These are phyloP conservation scores for Calonectria multiphialidica DNA, from an alignment of 2,329 filamentous ascomycete genomes.

Conservation along the genomic window DNA sequence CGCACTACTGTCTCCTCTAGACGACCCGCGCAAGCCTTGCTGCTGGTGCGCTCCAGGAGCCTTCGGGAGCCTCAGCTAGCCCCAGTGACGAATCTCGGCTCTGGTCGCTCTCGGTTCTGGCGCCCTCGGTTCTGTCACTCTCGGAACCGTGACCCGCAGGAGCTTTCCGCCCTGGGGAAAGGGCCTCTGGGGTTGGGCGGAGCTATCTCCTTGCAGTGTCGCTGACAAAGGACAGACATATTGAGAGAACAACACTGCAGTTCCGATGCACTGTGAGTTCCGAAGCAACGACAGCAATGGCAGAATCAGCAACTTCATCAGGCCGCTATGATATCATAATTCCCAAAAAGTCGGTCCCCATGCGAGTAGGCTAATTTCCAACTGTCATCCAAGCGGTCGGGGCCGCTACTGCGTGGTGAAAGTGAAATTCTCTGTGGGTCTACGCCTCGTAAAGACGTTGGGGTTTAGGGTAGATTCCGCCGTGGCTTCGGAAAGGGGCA, in stretches of 20 bases:
- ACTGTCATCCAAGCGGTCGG: constrained; percentile 13
- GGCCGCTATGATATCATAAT: not conserved
- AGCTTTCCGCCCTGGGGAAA: not conserved
- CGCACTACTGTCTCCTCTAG: not conserved
- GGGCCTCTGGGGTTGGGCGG: not conserved
- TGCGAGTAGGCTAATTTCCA: not conserved
- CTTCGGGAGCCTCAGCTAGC: not conserved
- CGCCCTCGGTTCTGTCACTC: not conserved
- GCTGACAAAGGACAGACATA: not conserved
- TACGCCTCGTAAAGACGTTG: not conserved
- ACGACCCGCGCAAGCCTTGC: not conserved
- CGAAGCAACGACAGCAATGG: not conserved
- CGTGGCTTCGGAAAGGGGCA: not conserved
- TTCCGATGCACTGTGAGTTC: not conserved
- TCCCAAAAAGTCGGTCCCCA: constrained; percentile 1
- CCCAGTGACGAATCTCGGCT: not conserved
- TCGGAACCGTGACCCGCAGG: not conserved
- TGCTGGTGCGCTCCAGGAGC: not conserved
- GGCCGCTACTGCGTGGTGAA: constrained; percentile 12
- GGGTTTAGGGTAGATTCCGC: not conserved
- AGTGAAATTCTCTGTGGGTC: constrained; percentile 13
- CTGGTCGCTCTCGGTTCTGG: not conserved
- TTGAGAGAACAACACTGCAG: not conserved
- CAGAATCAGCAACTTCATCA: not conserved
- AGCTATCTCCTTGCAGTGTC: not conserved